Conservation (phyloP, 371 early-diverging fungal genomes). For the Syncephalastrum contaminatum region DNA sequence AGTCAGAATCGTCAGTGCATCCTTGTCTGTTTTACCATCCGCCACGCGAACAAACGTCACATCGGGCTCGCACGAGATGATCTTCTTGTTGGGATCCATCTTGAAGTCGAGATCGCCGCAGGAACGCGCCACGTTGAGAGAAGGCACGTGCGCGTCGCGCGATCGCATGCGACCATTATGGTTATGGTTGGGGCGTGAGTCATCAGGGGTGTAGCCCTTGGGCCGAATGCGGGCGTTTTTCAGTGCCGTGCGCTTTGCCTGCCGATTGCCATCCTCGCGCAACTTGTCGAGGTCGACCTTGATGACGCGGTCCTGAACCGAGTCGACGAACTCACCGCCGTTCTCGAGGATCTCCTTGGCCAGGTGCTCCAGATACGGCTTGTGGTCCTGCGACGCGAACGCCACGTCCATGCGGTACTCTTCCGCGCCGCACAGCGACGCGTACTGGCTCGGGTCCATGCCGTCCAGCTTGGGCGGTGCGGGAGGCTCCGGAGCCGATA, state of each 20-base stretch:
- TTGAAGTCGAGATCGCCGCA: slow-evolving; percentile 69
- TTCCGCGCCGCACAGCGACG: slow-evolving; percentile 20
- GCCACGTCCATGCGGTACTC: slow-evolving; percentile 60
- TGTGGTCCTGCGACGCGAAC: slow-evolving; percentile 66
- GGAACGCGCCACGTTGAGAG: slow-evolving; percentile 62
- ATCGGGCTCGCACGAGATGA: slow-evolving; percentile 62
- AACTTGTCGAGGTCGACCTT: slow-evolving; percentile 54
- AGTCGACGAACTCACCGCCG: slow-evolving; percentile 68
- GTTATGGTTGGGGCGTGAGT: not conserved
- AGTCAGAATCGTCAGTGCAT: slow-evolving; percentile 16
- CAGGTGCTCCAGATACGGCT: slow-evolving; percentile 62
- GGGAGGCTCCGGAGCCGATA: slow-evolving; percentile 43
- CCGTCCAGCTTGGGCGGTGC: slow-evolving; percentile 11
- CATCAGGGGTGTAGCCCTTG: slow-evolving; percentile 14
- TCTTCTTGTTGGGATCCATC: slow-evolving; percentile 51
- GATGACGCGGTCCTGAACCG: slow-evolving; percentile 62
- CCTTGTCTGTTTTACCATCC: slow-evolving; percentile 21
- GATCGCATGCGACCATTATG: slow-evolving; percentile 23
- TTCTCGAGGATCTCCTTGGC: slow-evolving; percentile 64
- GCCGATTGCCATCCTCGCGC: slow-evolving; percentile 46
- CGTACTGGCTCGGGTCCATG: slow-evolving; percentile 2
- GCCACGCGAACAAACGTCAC: slow-evolving; percentile 54
- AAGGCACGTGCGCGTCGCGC: slow-evolving; percentile 46
- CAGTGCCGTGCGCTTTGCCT: slow-evolving; percentile 53
- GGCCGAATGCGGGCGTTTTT: slow-evolving; percentile 64